phyloP scores from a whole-genome alignment of 129 eudicot genomes.

The Oenanthe sinensis region DNA sequence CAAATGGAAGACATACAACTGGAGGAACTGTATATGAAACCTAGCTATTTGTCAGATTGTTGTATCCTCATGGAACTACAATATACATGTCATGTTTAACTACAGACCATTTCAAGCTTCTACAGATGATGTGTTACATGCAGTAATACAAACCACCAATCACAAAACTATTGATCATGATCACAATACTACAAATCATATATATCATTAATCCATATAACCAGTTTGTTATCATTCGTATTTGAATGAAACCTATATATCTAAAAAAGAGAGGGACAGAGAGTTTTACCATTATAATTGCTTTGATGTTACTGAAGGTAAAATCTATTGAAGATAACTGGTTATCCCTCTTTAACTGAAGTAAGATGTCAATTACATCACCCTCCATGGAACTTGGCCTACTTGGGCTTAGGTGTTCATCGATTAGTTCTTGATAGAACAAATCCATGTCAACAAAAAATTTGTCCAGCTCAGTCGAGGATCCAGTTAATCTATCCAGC shows the following conservation, averaged over 20 bases:
- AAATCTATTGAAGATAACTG: not conserved
- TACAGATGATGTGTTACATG: too few species aligned
- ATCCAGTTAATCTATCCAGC: not conserved
- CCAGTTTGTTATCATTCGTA: too few species aligned
- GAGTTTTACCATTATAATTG: not conserved
- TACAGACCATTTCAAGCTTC: not conserved
- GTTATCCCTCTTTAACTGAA: not conserved
- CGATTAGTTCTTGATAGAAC: not conserved
- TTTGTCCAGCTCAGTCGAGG: not conserved
- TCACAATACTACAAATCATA: too few species aligned
- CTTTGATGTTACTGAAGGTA: not conserved
- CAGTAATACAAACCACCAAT: too few species aligned
- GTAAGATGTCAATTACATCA: not conserved
- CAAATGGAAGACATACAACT: not conserved
- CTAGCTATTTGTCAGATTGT: too few species aligned
- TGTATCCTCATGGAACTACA: too few species aligned
- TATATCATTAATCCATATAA: not conserved
- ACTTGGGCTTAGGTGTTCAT: not conserved
- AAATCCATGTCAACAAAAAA: not conserved
- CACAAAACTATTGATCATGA: too few species aligned
- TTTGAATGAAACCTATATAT: too few species aligned
- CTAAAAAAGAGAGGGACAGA: not conserved
- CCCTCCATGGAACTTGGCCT: not conserved
- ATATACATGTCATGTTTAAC: too few species aligned
- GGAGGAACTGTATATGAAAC: not conserved